Evolutionary conservation across 139 green algal species (phyloP), one percentile per base, ranked within the genome.

Genomic region (Chlamydomonas sp.): DNA sequence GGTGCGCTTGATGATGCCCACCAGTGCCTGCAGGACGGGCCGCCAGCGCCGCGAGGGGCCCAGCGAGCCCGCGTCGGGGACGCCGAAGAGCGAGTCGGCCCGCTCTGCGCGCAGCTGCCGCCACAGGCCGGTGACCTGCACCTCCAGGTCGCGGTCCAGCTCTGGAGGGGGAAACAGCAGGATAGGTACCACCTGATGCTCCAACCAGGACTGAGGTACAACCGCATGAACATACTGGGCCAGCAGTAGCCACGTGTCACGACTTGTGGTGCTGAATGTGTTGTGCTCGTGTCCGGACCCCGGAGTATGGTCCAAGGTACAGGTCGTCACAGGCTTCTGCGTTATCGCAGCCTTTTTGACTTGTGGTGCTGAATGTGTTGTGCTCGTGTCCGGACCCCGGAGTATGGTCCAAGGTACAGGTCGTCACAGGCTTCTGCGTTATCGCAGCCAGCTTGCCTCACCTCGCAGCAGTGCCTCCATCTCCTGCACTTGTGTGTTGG

Each of bases 81-180:
- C 12, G 3, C 73, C 83, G 75, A 90, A 79, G 72, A 90, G 86
- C 58, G 79, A 80, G 79, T 90, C 86, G 58, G 86, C 86, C 14
- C 86, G 86, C 79, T 90, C 79, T 14, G 78, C 63, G 4, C 86
- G 79, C 72, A 90, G 63, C 73, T 75, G 16, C 5, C 86, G 86
- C 86, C 86, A 90, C 73, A 90, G 62, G 8, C 72, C n/a, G 81
- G 84, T 82, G 3, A 76, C 79, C 60, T 90, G 79, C 12, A 90
- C 86, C 86, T 90, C 86, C 72, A 90, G 86, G 63, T 90, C 86
- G 1, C 86, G 86, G 16, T 90, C 86, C 67, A 90, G 72, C 79
- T 90, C 86, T 90, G 86, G 2, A 49, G 58, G 7, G 76, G 16
- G 9, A 6, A 67, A 67, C 76, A 80, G 58, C 73, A 78, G 73